Evolutionary conservation across 768 basidiomycete genomes (phyloP), one percentile per base, ranked within the genome.

Genomic region (Suillus alpinus): DNA sequence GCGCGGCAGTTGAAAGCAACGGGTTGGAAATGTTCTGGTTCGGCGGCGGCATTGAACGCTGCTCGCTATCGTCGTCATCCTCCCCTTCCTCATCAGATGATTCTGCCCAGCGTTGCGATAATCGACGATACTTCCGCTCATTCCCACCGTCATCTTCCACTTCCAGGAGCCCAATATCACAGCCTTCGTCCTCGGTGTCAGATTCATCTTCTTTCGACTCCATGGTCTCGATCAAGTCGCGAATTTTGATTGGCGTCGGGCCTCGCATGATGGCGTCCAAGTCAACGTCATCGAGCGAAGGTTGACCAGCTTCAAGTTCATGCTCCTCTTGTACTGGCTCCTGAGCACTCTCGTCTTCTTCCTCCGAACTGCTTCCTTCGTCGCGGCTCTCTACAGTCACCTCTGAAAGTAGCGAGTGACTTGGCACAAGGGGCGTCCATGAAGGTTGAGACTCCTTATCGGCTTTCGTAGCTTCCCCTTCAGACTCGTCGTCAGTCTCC

Each of bases 241-340:
- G 23, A 69, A 49, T 32, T 58, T 69, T 46, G 20, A 50, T 61
- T 59, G 62, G 52, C n/a, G 53, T 49, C 8, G 83, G 81, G 2
- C 80, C 80, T 32, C 74, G 77, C 13, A 83, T 65, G 52, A 82
- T 63, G 9, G 75, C 74, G 8, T 82, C 78, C n/a, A 81, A 57
- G 39, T 78, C 71, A 34, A 65, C 62, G 1, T 68, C 59, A 14
- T 59, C 49, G 1, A 66, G 58, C 3, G 56, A 64, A 10, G 44
- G 36, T 14, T 34, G 63, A n/a, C 52, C 8, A 1, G 57, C 52
- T 13, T 56, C 52, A 9, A 31, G 57, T 52, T 40, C 59, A 51
- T 41, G 62, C n/a, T 66, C 63, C 23, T 46, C 65, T 31, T 64
- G 68, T 8, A 64, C 61, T 23, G 55, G 63, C 14, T 63, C 66